phyloP scores from a whole-genome alignment of 2,329 filamentous ascomycete species.

The Hypomyces rosellus region DNA sequence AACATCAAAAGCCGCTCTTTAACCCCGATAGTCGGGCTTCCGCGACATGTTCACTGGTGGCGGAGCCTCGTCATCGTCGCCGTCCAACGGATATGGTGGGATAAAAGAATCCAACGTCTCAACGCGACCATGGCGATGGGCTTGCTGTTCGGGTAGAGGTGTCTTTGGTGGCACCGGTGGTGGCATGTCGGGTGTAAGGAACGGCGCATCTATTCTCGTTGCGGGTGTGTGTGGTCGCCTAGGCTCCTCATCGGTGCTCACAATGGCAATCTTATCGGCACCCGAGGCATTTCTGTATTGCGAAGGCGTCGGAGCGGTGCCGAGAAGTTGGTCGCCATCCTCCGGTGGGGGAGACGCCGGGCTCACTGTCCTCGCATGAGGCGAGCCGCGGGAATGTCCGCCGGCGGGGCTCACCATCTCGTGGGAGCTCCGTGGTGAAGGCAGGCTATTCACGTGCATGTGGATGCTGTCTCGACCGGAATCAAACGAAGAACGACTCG shows the following conservation, averaged over 20 bases:
- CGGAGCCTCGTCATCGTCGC: slow-evolving; percentile 73
- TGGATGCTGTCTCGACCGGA: slow-evolving; percentile 47
- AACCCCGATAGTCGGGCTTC: slow-evolving; percentile 67
- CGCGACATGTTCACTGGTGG: slow-evolving; percentile 78
- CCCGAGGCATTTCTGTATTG: slow-evolving; percentile 54
- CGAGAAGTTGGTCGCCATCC: slow-evolving; percentile 47
- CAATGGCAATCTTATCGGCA: slow-evolving; percentile 63
- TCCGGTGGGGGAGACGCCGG: slow-evolving; percentile 27
- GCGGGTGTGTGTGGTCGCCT: slow-evolving; percentile 25
- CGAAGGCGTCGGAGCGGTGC: slow-evolving; percentile 50
- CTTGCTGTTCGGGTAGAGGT: slow-evolving; percentile 50
- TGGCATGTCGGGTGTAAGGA: slow-evolving; percentile 71
- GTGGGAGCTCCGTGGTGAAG: slow-evolving; percentile 46
- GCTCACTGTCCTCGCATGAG: slow-evolving; percentile 24
- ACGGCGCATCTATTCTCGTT: slow-evolving; percentile 54
- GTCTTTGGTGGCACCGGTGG: slow-evolving; percentile 76
- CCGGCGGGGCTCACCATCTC: slow-evolving; percentile 36
- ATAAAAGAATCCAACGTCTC: slow-evolving; percentile 30
- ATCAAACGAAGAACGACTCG: slow-evolving; percentile 50
- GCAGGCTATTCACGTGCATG: slow-evolving; percentile 28
- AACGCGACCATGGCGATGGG: slow-evolving; percentile 20
- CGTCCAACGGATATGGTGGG: slow-evolving; percentile 74
- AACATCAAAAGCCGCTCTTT: slow-evolving; percentile 15
- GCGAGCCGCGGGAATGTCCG: slow-evolving; percentile 22
- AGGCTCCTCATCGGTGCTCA: slow-evolving; percentile 52